These are phyloP conservation scores for Sphaceloma murrayae DNA, from an alignment of 2,329 filamentous ascomycete species.

Conservation along the genomic window DNA sequence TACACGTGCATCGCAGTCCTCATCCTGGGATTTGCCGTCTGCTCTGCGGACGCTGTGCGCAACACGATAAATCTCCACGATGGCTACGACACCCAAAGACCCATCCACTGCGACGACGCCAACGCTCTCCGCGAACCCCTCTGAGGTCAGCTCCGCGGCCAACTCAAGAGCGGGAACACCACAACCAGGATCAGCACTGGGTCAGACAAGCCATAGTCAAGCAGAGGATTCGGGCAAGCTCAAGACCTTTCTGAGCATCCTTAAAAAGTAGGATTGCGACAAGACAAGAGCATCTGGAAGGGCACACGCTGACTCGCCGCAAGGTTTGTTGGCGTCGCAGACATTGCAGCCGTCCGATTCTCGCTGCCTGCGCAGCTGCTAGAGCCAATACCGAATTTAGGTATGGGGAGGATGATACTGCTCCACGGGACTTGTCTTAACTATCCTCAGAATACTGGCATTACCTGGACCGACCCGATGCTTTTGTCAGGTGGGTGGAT, in stretches of 20 bases:
- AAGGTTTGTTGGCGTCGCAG: slow-evolving; percentile 90
- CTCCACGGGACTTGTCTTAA: slow-evolving; percentile 15
- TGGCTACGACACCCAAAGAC: slow-evolving; percentile 15
- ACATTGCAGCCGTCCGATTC: slow-evolving; percentile 92
- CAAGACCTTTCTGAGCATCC: slow-evolving; percentile 75
- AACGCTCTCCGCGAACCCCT: slow-evolving; percentile 21
- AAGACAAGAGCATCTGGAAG: too few species aligned
- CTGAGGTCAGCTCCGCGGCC: slow-evolving; percentile 28
- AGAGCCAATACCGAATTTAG: slow-evolving; percentile 88
- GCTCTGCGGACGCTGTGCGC: too few species aligned
- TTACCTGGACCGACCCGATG: slow-evolving; percentile 89
- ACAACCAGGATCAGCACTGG: slow-evolving; percentile 23
- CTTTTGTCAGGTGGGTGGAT: slow-evolving; percentile 55
- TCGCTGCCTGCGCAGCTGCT: slow-evolving; percentile 90
- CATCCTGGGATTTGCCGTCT: too few species aligned
- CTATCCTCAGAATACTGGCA: slow-evolving; percentile 78
- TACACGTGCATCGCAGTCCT: too few species aligned
- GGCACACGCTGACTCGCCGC: slow-evolving; percentile 18
- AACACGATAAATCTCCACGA: background rate
- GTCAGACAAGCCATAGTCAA: slow-evolving; percentile 43
- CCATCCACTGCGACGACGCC: slow-evolving; percentile 12
- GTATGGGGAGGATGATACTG: slow-evolving; percentile 32
- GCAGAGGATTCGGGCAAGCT: slow-evolving; percentile 76
- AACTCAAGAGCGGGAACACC: slow-evolving; percentile 27
- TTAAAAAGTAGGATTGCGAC: slow-evolving; percentile 67